Conservation (phyloP, 257 asterid genomes). For the Nicotiana tomentosiformis region DNA sequence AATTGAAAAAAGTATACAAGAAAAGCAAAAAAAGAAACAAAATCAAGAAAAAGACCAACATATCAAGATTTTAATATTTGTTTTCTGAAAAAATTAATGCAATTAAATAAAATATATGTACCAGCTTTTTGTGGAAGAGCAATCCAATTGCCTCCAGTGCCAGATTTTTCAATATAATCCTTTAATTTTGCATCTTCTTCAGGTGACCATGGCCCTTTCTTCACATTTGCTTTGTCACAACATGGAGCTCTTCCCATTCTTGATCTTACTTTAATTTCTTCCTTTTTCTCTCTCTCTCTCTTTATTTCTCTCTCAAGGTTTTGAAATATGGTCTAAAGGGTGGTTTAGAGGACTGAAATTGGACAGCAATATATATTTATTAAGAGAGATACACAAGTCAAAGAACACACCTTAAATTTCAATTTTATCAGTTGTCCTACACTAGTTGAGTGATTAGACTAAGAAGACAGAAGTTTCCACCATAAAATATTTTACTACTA, state of each 20-base stretch:
- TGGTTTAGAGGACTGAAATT: constrained; percentile 27
- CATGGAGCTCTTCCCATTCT: constrained; percentile 90
- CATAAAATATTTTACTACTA: constrained; percentile 9
- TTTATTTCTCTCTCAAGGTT: neutral
- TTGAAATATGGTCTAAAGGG: neutral
- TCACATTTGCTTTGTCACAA: constrained; percentile 82
- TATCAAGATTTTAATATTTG: too few species aligned
- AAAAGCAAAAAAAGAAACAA: neutral
- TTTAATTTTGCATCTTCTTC: constrained; percentile 80
- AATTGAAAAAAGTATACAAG: neutral
- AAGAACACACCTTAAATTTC: constrained; percentile 28
- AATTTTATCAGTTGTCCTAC: constrained; percentile 22
- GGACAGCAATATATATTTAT: constrained; percentile 15
- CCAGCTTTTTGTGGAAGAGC: constrained; percentile 85
- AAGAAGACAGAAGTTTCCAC: constrained; percentile 14
- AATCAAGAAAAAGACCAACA: neutral
- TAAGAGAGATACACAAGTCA: constrained; percentile 44
- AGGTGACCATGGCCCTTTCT: constrained; percentile 92
- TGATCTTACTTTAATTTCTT: neutral
- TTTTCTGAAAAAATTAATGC: neutral
- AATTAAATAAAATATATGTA: neutral
- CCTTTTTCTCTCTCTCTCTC: constrained; percentile 8
- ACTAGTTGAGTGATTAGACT: constrained; percentile 16
- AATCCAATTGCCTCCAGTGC: constrained; percentile 86
- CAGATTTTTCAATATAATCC: constrained; percentile 55